A percentile compares a stretch with the other conserved stretches of the same genome.
phyloP scores from a whole-genome alignment of 768 basidiomycete genomes.

The Cystofilobasidium macerans region DNA sequence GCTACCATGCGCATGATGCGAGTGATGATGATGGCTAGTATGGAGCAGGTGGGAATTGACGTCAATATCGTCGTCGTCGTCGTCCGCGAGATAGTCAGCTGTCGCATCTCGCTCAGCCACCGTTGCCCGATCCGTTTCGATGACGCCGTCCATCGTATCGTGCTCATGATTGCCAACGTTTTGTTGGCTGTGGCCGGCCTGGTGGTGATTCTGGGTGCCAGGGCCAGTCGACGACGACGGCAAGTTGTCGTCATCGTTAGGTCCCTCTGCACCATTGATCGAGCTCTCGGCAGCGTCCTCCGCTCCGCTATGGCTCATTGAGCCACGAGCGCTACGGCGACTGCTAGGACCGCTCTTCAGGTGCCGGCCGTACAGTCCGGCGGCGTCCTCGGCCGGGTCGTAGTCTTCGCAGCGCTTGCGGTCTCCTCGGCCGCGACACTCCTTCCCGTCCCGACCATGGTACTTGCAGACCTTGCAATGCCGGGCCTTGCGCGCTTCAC shows the following conservation, averaged over 20 bases:
- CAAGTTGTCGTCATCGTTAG: too few relatives aligned
- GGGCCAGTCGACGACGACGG: too few relatives aligned
- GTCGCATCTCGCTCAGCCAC: neutral
- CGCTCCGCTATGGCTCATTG: neutral
- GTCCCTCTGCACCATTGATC: too few relatives aligned
- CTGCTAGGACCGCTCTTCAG: neutral
- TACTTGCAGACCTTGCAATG: constrained; percentile 3
- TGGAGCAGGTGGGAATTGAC: neutral
- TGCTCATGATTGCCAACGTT: too few relatives aligned
- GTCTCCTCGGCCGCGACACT: constrained; percentile 3
- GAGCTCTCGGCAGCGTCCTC: too few relatives aligned
- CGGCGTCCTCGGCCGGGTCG: neutral
- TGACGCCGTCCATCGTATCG: too few relatives aligned
- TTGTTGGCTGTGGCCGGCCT: too few relatives aligned
- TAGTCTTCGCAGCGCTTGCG: neutral
- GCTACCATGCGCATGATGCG: too few relatives aligned
- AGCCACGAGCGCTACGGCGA: neutral
- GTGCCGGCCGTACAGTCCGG: neutral
- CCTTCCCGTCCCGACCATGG: constrained; percentile 5
- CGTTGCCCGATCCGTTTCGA: neutral
- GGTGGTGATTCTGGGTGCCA: too few relatives aligned
- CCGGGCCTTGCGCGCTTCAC: neutral
- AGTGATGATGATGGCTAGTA: neutral
- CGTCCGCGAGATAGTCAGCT: neutral
- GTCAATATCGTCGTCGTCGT: neutral